Base-by-base conservation (phyloP, 1,284 basidiomycete species). In the Anthracocystis panici-leucophaei region DNA sequence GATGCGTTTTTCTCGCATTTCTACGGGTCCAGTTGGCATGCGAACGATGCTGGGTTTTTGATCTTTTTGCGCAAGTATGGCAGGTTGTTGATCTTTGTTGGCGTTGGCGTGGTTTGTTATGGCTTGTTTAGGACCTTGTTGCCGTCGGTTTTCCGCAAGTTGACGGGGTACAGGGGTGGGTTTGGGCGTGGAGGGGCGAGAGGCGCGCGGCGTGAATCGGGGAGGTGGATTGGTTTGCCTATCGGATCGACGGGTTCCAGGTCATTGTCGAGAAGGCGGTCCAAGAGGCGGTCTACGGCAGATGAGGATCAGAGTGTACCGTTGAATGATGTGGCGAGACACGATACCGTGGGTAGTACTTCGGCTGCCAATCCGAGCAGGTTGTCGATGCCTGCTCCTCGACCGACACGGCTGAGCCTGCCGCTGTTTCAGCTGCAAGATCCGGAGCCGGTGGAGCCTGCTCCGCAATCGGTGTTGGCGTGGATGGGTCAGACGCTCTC, bases 11-110 rank as follows among this genome's bases (percentile, higher is more conserved):
- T 82, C 65, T 73, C 91, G 20, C 96, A 99, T 86, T 95, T 91
- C 87, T 98, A 99, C 82, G 96, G 95, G 31, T 95, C 93, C 79
- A 95, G 93, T 80, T 99, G 96, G 96, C 86, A 87, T 60, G 84
- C 81, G 0, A 80, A 82, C 54, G 85, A 86, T 59, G 85, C 85
- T 1, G 84, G 79, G 12, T 84, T 85, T 57, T 68, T 86, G 38
- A 82, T 85, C 62, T 82, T 84, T 35, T 54, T 84, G 50, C 65
- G 83, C 29, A 80, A 80, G 40, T 65, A 82, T 55, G 83, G 83
- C n/a, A 57, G 74, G 16, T 29, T 77, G 9, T 61, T 84, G 31
- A 78, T 84, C 64, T 65, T 76, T 38, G 25, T 79, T 20, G 78
- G 78, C 8, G 65, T 71, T 20, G 66, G 61, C 46, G 63, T 80